Base-by-base conservation (phyloP, 2,329 filamentous ascomycete species). In the Clonostachys sp. region DNA sequence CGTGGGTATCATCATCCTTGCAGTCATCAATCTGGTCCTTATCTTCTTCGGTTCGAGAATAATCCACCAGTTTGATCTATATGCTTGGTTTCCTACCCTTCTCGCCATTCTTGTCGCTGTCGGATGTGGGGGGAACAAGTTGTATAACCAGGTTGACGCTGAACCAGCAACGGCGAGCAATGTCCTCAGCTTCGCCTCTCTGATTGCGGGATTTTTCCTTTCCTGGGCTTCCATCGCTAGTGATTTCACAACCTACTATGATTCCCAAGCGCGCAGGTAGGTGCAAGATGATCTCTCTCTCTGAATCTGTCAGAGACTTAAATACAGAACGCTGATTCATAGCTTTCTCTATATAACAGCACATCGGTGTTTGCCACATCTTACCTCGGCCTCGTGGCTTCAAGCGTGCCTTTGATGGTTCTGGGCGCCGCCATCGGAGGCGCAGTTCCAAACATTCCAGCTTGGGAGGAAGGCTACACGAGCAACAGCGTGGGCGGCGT, bases 371-470 rank as follows among this genome's bases (percentile, higher is more conserved):
- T 82, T 47, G 48, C 66, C 5, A 84, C 84, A 57, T 75, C 72
- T 3, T 84, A 81, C 57, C 54, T 70, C 14, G 82, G 83, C 10
- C 71, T 83, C 3, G 61, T 71, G 7, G 53, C 77, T 6, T 80
- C 81, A 0, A 79, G 78, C 0, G 67, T 81, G 35, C 68, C 78
- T 0, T 70, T 86, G 44, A 84, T 86, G 80, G 71, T 70, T 1
- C 73, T 86, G 1, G 83, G 83, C 6, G 78, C 81, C 9, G 81
- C 82, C n/a, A 82, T 86, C 41, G 80, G 75, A 16, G 80, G 79
- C 7, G 80, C 80, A 30, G 70, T 81, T 2, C 67, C 74, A 18
- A 79, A 74, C 51, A 67, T 77, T 2, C 71, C 77, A 0, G 62
- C 63, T 4, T 84, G 81, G 80, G 54, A 68, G n/a, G 69, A 64